phyloP scores from a whole-genome alignment of 139 green algal genomes.

The Coccomyxa sp. region DNA sequence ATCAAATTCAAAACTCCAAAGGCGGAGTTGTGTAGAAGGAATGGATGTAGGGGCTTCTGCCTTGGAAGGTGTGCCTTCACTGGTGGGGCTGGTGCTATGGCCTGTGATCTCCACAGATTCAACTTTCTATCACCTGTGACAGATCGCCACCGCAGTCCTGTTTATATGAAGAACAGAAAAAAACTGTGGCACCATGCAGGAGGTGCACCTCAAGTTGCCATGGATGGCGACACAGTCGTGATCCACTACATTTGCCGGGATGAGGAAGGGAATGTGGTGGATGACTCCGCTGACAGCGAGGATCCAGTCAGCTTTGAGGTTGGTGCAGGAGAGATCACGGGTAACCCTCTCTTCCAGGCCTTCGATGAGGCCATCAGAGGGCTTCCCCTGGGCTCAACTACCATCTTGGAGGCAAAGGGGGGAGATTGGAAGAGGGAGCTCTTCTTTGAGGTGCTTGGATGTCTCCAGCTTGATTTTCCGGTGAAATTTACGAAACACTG shows the following conservation, averaged over 20 bases:
- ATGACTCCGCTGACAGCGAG: neutral
- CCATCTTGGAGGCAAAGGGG: constrained; percentile 36
- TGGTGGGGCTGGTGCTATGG: too few relatives aligned
- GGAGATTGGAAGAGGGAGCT: constrained; percentile 65
- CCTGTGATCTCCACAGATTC: neutral
- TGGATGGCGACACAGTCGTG: constrained; percentile 45
- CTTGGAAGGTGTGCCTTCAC: neutral
- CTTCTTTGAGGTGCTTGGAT: constrained; percentile 40
- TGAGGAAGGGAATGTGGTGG: constrained; percentile 38
- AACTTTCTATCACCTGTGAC: neutral
- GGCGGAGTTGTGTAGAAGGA: too few relatives aligned
- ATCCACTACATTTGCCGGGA: constrained; percentile 39
- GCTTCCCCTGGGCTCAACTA: constrained; percentile 44
- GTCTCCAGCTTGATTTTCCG: neutral
- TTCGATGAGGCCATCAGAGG: constrained; percentile 66
- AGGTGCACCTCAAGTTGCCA: neutral
- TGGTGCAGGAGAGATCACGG: constrained; percentile 58
- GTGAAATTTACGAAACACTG: neutral
- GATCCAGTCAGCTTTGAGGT: constrained; percentile 20
- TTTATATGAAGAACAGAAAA: neutral
- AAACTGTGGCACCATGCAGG: neutral
- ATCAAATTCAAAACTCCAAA: too few relatives aligned
- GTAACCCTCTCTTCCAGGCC: constrained; percentile 68
- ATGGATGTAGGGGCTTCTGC: too few relatives aligned
- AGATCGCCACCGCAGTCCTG: neutral